Evolutionary conservation across 225 moss, liverwort and hornwort species (phyloP), one percentile per base, ranked within the genome.

Genomic region (Pseudoscleropodium purum): DNA sequence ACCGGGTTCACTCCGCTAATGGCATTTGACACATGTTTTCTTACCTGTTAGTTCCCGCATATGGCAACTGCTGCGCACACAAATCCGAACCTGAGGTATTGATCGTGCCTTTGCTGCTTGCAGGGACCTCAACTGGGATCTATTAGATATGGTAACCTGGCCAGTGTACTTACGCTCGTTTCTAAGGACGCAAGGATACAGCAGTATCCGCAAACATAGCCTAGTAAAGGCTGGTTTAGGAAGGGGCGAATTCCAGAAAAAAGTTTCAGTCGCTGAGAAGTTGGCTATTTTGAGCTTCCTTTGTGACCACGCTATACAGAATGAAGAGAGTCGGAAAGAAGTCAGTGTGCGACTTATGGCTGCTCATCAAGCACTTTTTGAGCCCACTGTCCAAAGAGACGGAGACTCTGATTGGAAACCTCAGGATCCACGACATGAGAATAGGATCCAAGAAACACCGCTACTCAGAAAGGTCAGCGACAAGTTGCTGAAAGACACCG

Each of bases 71-170:
- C 78, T 85, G 73, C 43, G 87, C 62, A 56, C 63, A 80, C 65
- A 43, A 73, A 60, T 45, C 63, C 49, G 39, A 74, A 89, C 30
- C 19, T 47, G 63, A 84, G 45, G 81, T 87, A 61, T 80, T 93
- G 87, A 92, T 76, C 47, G 57, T 88, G 91, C 33, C 56, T 87
- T 76, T 61, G 83, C 64, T 91, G 39, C 30, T 86, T 93, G 90
- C 99, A 99, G 99, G 94, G 91, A 96, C 83, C 93, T 92, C 69
- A 94, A 99, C 86, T 99, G 99, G 99, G 92, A 94, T 65, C 91
- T 97, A 41, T 91, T 99, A 88, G 99, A 99, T 92, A 27, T 90
- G 89, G 92, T 97, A 65, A 97, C 99, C 18, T 99, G 99, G 99
- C 99, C 99, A 85, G 92, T 96, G 49, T 97, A 94, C 88, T 85